phyloP scores from a whole-genome alignment of 2,329 filamentous ascomycete species.

The Albophoma yamanashiensis region DNA sequence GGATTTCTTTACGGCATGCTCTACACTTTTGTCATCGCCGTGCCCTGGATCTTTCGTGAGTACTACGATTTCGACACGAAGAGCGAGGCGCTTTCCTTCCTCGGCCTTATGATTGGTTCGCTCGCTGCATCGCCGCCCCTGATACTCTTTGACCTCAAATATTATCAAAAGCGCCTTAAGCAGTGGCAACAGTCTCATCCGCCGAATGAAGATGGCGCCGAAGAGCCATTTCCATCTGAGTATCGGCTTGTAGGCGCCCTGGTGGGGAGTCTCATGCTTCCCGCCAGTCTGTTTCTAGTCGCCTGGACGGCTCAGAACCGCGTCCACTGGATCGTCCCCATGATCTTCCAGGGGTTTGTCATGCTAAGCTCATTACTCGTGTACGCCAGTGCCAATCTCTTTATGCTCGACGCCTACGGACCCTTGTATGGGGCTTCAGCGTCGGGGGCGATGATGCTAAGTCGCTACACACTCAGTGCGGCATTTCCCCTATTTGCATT shows the following conservation, averaged over 20 bases:
- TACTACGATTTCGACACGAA: slow-evolving; percentile 47
- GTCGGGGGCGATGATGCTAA: slow-evolving; percentile 14
- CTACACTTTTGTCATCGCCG: slow-evolving; percentile 50
- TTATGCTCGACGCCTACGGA: slow-evolving; percentile 17
- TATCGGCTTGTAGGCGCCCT: slow-evolving; percentile 52
- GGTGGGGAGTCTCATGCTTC: slow-evolving; percentile 50
- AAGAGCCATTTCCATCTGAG: slow-evolving; percentile 49
- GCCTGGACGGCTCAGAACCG: slow-evolving; percentile 43
- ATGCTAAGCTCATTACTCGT: slow-evolving; percentile 16
- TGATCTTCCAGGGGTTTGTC: slow-evolving; percentile 13
- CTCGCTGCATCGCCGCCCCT: slow-evolving; percentile 28
- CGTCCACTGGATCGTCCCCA: slow-evolving; percentile 13
- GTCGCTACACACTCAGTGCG: slow-evolving; percentile 43
- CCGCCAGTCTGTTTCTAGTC: slow-evolving; percentile 57
- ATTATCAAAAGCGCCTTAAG: slow-evolving; percentile 44
- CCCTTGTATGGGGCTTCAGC: slow-evolving; percentile 16
- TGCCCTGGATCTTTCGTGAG: slow-evolving; percentile 56
- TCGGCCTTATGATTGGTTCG: slow-evolving; percentile 61
- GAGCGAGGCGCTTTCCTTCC: slow-evolving; percentile 52
- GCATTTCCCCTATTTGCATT: slow-evolving; percentile 37
- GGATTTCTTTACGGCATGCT: slow-evolving; percentile 49
- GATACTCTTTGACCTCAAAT: slow-evolving; percentile 39
- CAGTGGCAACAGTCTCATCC: slow-evolving; percentile 26
- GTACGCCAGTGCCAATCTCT: slow-evolving; percentile 15
- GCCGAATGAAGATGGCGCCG: slow-evolving; percentile 25